Evolutionary conservation across 2,329 filamentous ascomycete genomes (phyloP).

Genomic region (Fusarium cicatricum): DNA sequence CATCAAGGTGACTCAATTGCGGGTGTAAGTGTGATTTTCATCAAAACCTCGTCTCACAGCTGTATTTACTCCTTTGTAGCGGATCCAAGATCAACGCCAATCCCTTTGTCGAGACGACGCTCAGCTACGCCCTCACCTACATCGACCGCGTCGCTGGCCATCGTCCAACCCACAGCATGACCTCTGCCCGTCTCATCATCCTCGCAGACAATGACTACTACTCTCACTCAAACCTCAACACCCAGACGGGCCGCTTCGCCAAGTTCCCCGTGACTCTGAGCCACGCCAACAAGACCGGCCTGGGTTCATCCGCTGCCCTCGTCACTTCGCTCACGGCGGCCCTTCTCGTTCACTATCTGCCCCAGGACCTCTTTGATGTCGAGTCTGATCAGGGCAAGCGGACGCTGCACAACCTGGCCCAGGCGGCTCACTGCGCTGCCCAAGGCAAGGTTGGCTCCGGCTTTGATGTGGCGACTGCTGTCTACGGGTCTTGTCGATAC

Average conservation of each 20-base stretch:
- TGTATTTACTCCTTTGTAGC: conserved; percentile 45
- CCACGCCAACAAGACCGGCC: conserved; percentile 91
- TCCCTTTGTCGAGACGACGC: conserved; percentile 89
- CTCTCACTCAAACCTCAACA: conserved; percentile 62
- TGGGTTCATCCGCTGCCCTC: conserved; percentile 93
- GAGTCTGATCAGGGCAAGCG: conserved; percentile 60
- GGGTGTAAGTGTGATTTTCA: conserved; percentile 68
- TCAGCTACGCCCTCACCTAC: conserved; percentile 89
- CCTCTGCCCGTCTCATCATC: conserved; percentile 80
- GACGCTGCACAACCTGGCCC: conserved; percentile 88
- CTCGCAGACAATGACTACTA: conserved; percentile 98
- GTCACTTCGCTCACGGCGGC: conserved; percentile 87
- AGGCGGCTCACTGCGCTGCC: conserved; percentile 92
- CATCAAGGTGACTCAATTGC: conserved; percentile 80
- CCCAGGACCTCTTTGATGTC: conserved; percentile 64
- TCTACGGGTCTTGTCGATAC: conserved; percentile 92
- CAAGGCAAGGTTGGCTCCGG: conserved; percentile 97
- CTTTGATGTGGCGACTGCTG: conserved; percentile 93
- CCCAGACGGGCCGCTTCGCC: conserved; percentile 67
- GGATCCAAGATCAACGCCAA: conserved; percentile 65
- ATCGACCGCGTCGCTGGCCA: conserved; percentile 58
- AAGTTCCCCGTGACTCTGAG: conserved; percentile 79
- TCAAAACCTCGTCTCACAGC: no score
- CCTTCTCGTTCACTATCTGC: conserved; percentile 79
- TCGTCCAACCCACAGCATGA: conserved; percentile 60